A percentile compares a stretch with the other conserved stretches of the same genome.
Conservation (phyloP, 495 filamentous ascomycete genomes). For the Glonium stellatum region DNA sequence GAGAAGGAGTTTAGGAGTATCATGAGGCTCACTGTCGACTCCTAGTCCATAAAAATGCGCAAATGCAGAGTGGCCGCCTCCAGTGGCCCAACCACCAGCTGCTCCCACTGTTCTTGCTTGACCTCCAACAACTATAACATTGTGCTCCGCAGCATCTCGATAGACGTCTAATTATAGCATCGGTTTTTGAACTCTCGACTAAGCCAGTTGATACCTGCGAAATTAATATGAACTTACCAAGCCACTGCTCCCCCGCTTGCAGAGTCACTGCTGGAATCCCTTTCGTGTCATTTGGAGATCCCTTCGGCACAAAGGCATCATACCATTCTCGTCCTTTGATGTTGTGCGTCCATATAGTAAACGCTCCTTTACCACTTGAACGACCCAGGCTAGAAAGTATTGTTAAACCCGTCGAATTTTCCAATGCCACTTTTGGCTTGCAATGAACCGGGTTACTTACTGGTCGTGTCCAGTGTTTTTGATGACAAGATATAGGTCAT, state of each 20-base stretch:
- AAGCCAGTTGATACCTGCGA: too few relatives aligned
- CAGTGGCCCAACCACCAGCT: constrained; percentile 35
- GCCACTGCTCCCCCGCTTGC: too few relatives aligned
- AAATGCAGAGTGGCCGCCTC: constrained; percentile 33
- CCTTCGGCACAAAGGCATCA: neutral
- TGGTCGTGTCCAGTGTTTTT: constrained; percentile 36
- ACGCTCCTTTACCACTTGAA: constrained; percentile 3
- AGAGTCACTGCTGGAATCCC: too few relatives aligned
- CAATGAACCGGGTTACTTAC: neutral
- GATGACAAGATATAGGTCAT: constrained; percentile 31
- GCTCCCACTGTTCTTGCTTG: constrained; percentile 32
- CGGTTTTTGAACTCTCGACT: neutral
- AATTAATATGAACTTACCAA: too few relatives aligned
- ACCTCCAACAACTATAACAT: constrained; percentile 30
- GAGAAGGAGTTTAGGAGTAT: neutral
- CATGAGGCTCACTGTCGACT: constrained; percentile 6
- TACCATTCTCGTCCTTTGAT: constrained; percentile 8
- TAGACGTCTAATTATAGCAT: constrained; percentile 24
- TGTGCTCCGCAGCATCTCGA: constrained; percentile 14
- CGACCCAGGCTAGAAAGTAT: neutral
- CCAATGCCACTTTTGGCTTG: neutral
- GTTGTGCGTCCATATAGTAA: constrained; percentile 1
- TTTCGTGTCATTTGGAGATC: too few relatives aligned
- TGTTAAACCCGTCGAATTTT: too few relatives aligned
- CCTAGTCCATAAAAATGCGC: constrained; percentile 12